A percentile compares a stretch with the other conserved stretches of the same genome.
phyloP scores from a whole-genome alignment of 768 basidiomycete species.

The Obba rivulosa region DNA sequence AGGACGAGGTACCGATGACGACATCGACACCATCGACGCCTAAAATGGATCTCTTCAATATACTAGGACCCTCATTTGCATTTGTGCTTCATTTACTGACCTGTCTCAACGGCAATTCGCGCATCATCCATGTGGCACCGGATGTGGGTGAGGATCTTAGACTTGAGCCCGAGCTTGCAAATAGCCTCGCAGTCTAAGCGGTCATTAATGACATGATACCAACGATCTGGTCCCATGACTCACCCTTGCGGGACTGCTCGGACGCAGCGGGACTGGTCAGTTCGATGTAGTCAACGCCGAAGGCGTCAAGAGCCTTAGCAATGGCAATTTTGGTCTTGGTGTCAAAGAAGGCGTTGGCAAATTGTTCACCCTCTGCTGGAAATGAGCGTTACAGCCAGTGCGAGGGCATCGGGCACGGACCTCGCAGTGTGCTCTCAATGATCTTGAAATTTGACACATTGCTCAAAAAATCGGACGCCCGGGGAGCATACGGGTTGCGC shows the following conservation, averaged over 20 bases:
- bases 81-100: conserved; percentile 34
- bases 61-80: neutral
- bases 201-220: neutral
- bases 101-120: conserved; percentile 95
- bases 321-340: conserved; percentile 99
- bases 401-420: conserved; percentile 36
- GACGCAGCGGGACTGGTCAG: conserved; percentile 97
- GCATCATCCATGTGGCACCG: conserved; percentile 99
- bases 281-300: conserved; percentile 99
- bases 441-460: conserved; percentile 94
- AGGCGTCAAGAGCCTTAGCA: conserved; percentile 95
- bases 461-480: conserved; percentile 89
- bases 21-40: conserved; percentile 99
- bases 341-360: conserved; percentile 99
- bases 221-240: neutral
- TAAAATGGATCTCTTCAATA: conserved; percentile 20
- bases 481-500: conserved; percentile 80
- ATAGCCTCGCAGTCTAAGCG: conserved; percentile 88
- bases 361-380: conserved; percentile 89
- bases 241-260: conserved; percentile 71
- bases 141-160: conserved; percentile 98
- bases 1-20: conserved; percentile 98
- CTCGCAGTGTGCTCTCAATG: conserved; percentile 94
- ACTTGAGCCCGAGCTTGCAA: conserved; percentile 95
- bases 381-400: conserved; percentile 6